Conservation (phyloP, 495 filamentous ascomycete genomes). For the Hypoxylon rickii region DNA sequence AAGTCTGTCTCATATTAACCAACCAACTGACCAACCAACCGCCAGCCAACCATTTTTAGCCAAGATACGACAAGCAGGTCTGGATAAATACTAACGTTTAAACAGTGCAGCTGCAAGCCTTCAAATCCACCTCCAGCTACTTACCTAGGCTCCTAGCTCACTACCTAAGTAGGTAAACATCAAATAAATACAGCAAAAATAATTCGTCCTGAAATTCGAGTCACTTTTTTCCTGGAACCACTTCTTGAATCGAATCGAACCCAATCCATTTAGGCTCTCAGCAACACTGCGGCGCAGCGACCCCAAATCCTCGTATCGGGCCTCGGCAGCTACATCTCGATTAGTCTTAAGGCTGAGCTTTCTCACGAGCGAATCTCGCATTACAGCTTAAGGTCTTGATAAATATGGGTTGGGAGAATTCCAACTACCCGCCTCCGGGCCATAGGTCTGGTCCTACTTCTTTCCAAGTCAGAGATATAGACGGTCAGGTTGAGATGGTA, state of each 20-base stretch:
- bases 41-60: too few relatives aligned
- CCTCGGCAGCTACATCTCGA: constrained; percentile 14
- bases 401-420: constrained; percentile 37
- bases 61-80: too few relatives aligned
- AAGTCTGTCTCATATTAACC: constrained; percentile 1
- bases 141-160: too few relatives aligned
- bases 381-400: constrained; percentile 1
- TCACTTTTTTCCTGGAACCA: neutral
- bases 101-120: too few relatives aligned
- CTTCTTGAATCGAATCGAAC: too few relatives aligned
- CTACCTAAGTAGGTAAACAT: too few relatives aligned
- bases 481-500: constrained; percentile 27
- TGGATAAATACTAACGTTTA: too few relatives aligned
- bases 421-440: neutral
- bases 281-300: constrained; percentile 20
- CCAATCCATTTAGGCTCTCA: constrained; percentile 7
- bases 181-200: too few relatives aligned
- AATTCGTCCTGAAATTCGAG: neutral
- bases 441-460: constrained; percentile 28
- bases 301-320: constrained; percentile 3
- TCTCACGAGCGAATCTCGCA: constrained; percentile 16
- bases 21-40: neutral
- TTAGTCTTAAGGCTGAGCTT: too few relatives aligned
- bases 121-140: too few relatives aligned
- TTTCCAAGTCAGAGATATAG: constrained; percentile 30